These are phyloP conservation scores for Thalassiosira profunda DNA, from an alignment of 108 stramenopile species.

Conservation along the genomic window DNA sequence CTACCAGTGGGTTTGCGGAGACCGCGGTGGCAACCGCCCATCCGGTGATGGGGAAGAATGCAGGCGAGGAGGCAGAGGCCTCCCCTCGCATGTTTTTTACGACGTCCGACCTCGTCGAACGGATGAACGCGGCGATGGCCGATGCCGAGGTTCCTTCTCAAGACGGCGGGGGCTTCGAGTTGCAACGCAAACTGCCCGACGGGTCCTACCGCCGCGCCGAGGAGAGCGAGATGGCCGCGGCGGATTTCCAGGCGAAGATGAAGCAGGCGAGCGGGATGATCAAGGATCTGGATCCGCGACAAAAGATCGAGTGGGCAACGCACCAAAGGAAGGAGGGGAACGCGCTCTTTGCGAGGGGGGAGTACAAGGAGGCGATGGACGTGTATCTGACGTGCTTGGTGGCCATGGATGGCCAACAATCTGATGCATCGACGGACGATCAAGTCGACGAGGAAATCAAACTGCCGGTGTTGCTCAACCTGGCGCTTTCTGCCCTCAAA, in stretches of 20 bases:
- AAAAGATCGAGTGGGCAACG: slow-evolving; percentile 72
- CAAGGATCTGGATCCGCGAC: slow-evolving; percentile 18
- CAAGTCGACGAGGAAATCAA: slow-evolving; percentile 50
- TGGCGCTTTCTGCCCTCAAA: slow-evolving; percentile 82
- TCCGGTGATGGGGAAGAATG: slow-evolving; percentile 11
- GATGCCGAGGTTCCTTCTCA: slow-evolving; percentile 1
- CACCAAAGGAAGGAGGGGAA: slow-evolving; percentile 72
- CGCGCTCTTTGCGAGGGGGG: slow-evolving; percentile 52
- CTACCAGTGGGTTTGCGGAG: too few species aligned
- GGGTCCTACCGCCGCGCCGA: slow-evolving; percentile 74
- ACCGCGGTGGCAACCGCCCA: background rate
- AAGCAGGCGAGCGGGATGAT: slow-evolving; percentile 68
- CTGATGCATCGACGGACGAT: background rate
- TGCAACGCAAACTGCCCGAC: slow-evolving; percentile 77
- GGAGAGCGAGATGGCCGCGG: slow-evolving; percentile 58
- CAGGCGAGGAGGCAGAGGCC: too few species aligned
- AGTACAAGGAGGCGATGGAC: slow-evolving; percentile 85
- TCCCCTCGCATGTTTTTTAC: slow-evolving; percentile 62
- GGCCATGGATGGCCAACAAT: slow-evolving; percentile 40
- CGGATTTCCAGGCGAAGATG: slow-evolving; percentile 76
- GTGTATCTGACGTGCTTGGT: slow-evolving; percentile 89
- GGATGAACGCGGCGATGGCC: slow-evolving; percentile 46
- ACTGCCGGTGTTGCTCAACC: slow-evolving; percentile 84
- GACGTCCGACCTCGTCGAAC: slow-evolving; percentile 47
- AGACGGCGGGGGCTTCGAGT: slow-evolving; percentile 59